These are phyloP conservation scores for Suillus hirtellus DNA, from an alignment of 768 basidiomycete genomes.

Conservation along the genomic window DNA sequence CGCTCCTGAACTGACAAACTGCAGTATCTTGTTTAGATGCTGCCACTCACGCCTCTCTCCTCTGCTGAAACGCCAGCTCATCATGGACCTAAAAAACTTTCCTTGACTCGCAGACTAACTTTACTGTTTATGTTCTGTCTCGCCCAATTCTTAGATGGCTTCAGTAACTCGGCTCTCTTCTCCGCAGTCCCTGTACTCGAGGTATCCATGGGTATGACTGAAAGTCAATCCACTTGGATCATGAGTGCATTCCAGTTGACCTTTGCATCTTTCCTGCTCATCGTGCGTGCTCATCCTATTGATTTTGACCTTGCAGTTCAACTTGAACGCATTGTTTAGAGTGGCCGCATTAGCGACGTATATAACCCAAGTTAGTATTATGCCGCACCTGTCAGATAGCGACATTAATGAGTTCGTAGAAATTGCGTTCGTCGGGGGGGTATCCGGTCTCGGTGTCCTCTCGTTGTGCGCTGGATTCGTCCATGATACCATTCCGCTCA, in stretches of 20 bases:
- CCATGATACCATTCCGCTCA: constrained; percentile 44
- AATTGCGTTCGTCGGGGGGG: constrained; percentile 43
- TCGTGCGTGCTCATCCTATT: constrained; percentile 27
- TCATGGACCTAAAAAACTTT: constrained; percentile 16
- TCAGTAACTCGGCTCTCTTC: constrained; percentile 43
- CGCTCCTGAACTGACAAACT: not conserved
- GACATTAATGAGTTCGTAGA: constrained; percentile 25
- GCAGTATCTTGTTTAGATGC: constrained; percentile 14
- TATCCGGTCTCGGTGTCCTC: constrained; percentile 41
- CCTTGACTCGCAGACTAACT: constrained; percentile 25
- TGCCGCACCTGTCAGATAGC: not conserved
- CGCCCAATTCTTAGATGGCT: constrained; percentile 45
- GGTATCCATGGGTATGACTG: constrained; percentile 19
- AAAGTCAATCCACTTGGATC: constrained; percentile 38
- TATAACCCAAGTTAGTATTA: constrained; percentile 40
- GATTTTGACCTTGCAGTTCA: not conserved
- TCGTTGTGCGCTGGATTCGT: constrained; percentile 50
- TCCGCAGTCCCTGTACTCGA: constrained; percentile 40
- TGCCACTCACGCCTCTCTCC: not conserved
- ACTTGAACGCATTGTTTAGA: constrained; percentile 24
- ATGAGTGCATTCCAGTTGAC: constrained; percentile 42
- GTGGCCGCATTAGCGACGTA: constrained; percentile 40
- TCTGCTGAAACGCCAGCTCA: constrained; percentile 7
- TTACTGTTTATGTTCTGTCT: constrained; percentile 41
- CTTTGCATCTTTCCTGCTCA: constrained; percentile 43